Evolutionary conservation across 2,329 filamentous ascomycete genomes (phyloP).

Genomic region (Hymenoscyphus scutula): DNA sequence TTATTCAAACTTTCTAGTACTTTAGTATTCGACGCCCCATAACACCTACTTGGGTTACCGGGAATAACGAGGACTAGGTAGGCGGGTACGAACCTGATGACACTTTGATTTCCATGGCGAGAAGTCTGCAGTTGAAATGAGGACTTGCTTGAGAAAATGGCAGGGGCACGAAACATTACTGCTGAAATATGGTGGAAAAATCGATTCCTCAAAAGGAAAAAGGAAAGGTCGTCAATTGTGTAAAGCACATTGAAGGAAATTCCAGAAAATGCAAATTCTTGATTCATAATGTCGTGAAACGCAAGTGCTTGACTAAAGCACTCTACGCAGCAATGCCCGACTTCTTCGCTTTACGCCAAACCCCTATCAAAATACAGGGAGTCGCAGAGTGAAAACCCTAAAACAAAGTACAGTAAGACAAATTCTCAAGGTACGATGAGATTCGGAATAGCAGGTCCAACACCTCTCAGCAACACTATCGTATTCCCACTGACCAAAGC

Average conservation of each 20-base stretch:
- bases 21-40: no score
- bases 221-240: no score
- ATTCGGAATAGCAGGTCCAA: conserved; percentile 72
- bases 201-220: no score
- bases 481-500: conserved; percentile 80
- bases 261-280: background rate
- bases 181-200: no score
- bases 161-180: no score
- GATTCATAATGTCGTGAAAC: conserved; percentile 6
- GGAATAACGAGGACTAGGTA: no score
- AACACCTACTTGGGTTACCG: no score
- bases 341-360: background rate
- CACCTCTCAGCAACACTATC: conserved; percentile 80
- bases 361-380: background rate
- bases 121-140: no score
- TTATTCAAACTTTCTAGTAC: no score
- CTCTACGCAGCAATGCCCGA: background rate
- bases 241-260: background rate
- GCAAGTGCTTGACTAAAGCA: conserved; percentile 6
- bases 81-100: no score
- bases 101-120: no score
- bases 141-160: no score
- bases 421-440: conserved; percentile 52
- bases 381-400: background rate
- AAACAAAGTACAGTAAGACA: background rate